Evolutionary conservation across 306 rosid species (phyloP).

Genomic region (Sechiopsis laciniata): DNA sequence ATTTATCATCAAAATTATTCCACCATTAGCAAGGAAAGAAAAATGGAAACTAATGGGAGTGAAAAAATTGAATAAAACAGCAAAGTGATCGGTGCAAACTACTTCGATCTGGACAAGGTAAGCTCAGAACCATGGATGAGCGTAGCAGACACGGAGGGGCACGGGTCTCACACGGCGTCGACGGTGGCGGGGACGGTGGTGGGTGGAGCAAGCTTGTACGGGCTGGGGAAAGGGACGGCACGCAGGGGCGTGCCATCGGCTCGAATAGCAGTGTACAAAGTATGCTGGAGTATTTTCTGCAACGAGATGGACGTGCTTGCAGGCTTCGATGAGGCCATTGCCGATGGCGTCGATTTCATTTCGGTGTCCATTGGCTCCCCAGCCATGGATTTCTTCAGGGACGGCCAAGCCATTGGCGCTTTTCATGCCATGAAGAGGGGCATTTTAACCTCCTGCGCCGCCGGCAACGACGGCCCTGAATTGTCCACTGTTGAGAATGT

Average conservation of each 20-base stretch:
- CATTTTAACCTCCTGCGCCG: constrained; percentile 17
- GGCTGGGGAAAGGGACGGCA: constrained; percentile 66
- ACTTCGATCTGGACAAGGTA: constrained; percentile 33
- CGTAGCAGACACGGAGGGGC: constrained; percentile 62
- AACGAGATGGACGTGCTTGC: constrained; percentile 67
- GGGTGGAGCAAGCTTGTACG: constrained; percentile 50
- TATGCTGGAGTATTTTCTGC: constrained; percentile 60
- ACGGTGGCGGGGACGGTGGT: constrained; percentile 50
- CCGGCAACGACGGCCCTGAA: constrained; percentile 20
- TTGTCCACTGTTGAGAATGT: constrained; percentile 13
- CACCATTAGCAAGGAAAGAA: no score
- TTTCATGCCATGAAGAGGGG: constrained; percentile 25
- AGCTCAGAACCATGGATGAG: constrained; percentile 21
- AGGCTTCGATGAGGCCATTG: constrained; percentile 71
- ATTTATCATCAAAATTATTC: no score
- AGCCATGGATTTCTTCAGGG: constrained; percentile 12
- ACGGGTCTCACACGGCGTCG: constrained; percentile 74
- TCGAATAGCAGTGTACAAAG: constrained; percentile 69
- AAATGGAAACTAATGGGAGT: no score
- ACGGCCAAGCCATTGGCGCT: constrained; percentile 22
- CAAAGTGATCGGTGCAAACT: constrained; percentile 54
- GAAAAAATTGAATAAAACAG: neutral
- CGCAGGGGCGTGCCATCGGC: constrained; percentile 74
- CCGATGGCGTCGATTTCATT: constrained; percentile 71
- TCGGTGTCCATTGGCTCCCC: constrained; percentile 56